A percentile compares a stretch with the other conserved stretches of the same genome.
Conservation (phyloP, 805 yeast genomes). For the Danielia oregonensis region DNA sequence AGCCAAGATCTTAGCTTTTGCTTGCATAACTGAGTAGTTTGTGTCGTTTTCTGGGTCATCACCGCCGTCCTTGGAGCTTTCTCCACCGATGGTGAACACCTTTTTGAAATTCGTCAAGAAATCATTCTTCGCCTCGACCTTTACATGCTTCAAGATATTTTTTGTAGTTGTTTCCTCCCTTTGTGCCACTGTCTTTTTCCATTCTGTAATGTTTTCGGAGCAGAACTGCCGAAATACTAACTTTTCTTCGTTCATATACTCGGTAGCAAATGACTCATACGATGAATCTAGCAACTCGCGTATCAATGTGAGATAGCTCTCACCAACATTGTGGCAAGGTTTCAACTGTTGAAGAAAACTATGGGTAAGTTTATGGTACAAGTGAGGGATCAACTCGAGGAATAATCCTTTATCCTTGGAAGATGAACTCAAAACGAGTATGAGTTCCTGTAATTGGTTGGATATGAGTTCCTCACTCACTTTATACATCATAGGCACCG, state of each 20-base stretch:
- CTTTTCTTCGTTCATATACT: slow-evolving; percentile 37
- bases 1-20: slow-evolving; percentile 71
- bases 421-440: slow-evolving; percentile 23
- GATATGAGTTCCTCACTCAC: slow-evolving; percentile 45
- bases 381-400: slow-evolving; percentile 36
- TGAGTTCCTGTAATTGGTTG: slow-evolving; percentile 34
- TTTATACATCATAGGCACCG: slow-evolving; percentile 45
- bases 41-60: slow-evolving; percentile 4
- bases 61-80: not conserved
- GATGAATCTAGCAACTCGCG: slow-evolving; percentile 39
- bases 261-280: slow-evolving; percentile 38
- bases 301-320: slow-evolving; percentile 26
- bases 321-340: slow-evolving; percentile 36
- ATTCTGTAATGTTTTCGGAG: slow-evolving; percentile 22
- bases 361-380: slow-evolving; percentile 28
- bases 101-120: slow-evolving; percentile 62
- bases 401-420: slow-evolving; percentile 28
- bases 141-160: slow-evolving; percentile 46
- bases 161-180: slow-evolving; percentile 48
- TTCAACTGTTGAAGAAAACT: slow-evolving; percentile 24
- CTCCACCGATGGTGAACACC: slow-evolving; percentile 41
- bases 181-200: slow-evolving; percentile 35
- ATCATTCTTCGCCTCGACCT: slow-evolving; percentile 50
- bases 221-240: slow-evolving; percentile 23
- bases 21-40: slow-evolving; percentile 66